These are phyloP conservation scores for Candida boidinii DNA, from an alignment of 805 yeast genomes.

Conservation along the genomic window DNA sequence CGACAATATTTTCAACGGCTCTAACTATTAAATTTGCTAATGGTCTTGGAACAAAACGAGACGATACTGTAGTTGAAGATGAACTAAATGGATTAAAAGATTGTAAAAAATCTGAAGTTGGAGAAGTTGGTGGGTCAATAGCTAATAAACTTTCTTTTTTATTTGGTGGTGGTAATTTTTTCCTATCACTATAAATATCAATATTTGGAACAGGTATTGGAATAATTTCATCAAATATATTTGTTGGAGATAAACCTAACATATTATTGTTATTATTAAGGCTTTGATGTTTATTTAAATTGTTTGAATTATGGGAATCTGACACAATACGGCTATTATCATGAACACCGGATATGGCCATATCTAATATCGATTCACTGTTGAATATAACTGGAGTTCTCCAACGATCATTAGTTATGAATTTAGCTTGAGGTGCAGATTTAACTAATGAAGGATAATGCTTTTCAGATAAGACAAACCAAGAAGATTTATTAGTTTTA, in stretches of 20 bases:
- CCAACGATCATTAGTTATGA: slow-evolving; percentile 39
- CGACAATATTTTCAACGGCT: slow-evolving; percentile 40
- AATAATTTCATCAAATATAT: too few relatives aligned
- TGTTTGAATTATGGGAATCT: too few relatives aligned
- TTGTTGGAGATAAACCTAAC: too few relatives aligned
- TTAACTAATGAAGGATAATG: slow-evolving; percentile 76
- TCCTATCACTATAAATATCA: not conserved
- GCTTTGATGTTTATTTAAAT: not conserved
- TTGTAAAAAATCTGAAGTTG: slow-evolving; percentile 10
- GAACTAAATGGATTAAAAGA: not conserved
- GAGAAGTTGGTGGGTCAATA: slow-evolving; percentile 3
- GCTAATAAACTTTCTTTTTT: slow-evolving; percentile 7
- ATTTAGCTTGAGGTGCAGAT: slow-evolving; percentile 69
- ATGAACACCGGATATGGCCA: slow-evolving; percentile 46
- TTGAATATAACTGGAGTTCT: slow-evolving; percentile 28
- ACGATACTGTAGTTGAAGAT: not conserved
- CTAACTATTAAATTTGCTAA: slow-evolving; percentile 16
- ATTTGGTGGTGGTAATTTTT: slow-evolving; percentile 5
- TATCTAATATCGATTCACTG: slow-evolving; percentile 29
- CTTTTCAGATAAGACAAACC: slow-evolving; percentile 80
- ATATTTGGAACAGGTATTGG: too few relatives aligned
- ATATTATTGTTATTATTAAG: slow-evolving; percentile 3
- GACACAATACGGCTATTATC: too few relatives aligned
- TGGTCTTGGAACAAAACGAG: slow-evolving; percentile 4
- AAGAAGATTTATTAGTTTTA: slow-evolving; percentile 52